Conservation (phyloP, 2,329 filamentous ascomycete species). For the Blumeria graminis region DNA sequence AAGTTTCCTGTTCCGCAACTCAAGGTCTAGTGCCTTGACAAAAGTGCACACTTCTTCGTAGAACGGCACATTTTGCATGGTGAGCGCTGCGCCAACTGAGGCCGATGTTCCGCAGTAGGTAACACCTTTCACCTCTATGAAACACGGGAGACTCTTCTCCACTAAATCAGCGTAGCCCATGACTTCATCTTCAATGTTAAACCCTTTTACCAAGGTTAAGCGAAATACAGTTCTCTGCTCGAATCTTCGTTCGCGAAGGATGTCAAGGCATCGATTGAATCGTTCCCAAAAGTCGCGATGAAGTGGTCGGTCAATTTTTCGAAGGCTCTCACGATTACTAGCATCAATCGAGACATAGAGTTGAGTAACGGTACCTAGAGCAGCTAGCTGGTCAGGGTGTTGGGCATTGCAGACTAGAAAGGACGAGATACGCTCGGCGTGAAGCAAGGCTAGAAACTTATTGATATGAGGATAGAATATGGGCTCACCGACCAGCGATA, state of each 20-base stretch:
- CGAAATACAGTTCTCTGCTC: slow-evolving; percentile 84
- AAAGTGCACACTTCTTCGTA: slow-evolving; percentile 78
- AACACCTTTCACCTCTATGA: slow-evolving; percentile 89
- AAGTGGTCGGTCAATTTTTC: slow-evolving; percentile 72
- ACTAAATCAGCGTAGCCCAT: slow-evolving; percentile 77
- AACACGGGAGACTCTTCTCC: slow-evolving; percentile 65
- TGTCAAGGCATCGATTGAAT: slow-evolving; percentile 75
- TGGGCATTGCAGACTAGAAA: slow-evolving; percentile 96
- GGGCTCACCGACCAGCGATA: slow-evolving; percentile 86
- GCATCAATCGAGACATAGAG: slow-evolving; percentile 94
- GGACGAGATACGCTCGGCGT: slow-evolving; percentile 66
- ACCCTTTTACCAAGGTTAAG: slow-evolving; percentile 86
- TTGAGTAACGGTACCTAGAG: slow-evolving; percentile 70
- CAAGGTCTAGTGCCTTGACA: slow-evolving; percentile 47
- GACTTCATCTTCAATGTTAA: slow-evolving; percentile 88
- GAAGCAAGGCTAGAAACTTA: slow-evolving; percentile 63
- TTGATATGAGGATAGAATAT: slow-evolving; percentile 98
- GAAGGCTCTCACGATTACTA: slow-evolving; percentile 65
- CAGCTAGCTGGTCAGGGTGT: slow-evolving; percentile 71
- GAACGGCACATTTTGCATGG: slow-evolving; percentile 95
- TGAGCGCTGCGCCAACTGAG: slow-evolving; percentile 60
- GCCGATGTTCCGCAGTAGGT: slow-evolving; percentile 88
- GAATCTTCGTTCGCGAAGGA: slow-evolving; percentile 60
- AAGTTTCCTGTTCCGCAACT: slow-evolving; percentile 45
- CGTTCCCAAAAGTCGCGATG: slow-evolving; percentile 96